These are phyloP conservation scores for Sporisorium sorghi DNA, from an alignment of 1,284 basidiomycete genomes.

Conservation along the genomic window DNA sequence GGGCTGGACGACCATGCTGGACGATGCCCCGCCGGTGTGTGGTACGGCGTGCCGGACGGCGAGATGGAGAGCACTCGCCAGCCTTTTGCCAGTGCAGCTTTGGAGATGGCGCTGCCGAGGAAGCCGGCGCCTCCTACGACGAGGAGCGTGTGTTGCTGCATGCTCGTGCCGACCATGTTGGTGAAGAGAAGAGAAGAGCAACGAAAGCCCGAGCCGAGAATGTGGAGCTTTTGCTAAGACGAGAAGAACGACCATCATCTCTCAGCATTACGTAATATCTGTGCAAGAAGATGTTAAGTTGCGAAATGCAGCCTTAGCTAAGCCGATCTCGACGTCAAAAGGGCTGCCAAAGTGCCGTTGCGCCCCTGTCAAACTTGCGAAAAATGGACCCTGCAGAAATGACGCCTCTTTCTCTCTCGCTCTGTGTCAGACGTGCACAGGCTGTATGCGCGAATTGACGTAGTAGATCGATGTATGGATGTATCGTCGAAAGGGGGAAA, in stretches of 20 bases:
- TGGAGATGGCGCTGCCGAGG: conserved; percentile 92
- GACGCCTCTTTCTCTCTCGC: too few species aligned
- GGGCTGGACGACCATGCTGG: conserved; percentile 80
- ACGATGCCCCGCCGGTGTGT: conserved; percentile 85
- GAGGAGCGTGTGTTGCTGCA: conserved; percentile 49
- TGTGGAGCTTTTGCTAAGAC: conserved; percentile 12
- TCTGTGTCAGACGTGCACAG: too few species aligned
- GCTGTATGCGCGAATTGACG: too few species aligned
- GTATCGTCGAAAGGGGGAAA: too few species aligned
- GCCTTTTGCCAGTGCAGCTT: conserved; percentile 82
- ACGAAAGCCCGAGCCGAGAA: neutral
- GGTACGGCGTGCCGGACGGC: conserved; percentile 85
- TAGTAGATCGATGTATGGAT: too few species aligned
- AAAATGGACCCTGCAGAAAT: conserved; percentile 32
- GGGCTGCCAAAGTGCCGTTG: conserved; percentile 1
- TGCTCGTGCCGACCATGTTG: neutral
- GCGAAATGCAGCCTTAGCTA: conserved; percentile 17
- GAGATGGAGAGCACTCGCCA: conserved; percentile 90
- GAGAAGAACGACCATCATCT: too few species aligned
- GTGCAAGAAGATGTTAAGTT: neutral
- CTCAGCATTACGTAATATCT: conserved; percentile 25
- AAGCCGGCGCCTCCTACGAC: conserved; percentile 96
- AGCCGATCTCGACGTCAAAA: neutral
- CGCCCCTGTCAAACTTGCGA: neutral
- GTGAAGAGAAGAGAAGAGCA: neutral